These are phyloP conservation scores for Phytopythium ostracodes DNA, from an alignment of 352 stramenopile genomes.

Conservation along the genomic window DNA sequence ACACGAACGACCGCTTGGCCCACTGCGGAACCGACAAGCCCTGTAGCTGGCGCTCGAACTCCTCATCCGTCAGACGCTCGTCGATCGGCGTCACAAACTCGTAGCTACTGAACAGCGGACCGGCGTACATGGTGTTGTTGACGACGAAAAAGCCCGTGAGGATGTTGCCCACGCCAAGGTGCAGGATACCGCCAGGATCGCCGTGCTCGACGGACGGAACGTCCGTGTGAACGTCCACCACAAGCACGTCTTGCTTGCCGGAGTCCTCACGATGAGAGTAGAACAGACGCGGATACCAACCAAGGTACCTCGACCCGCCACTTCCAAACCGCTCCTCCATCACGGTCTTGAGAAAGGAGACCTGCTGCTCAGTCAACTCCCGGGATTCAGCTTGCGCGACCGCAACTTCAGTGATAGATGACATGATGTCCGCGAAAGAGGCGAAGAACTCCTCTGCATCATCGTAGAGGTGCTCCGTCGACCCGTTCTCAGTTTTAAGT, in stretches of 20 bases:
- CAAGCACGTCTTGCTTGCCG: conserved; percentile 23
- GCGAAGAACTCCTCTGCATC: background rate
- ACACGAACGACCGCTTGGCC: background rate
- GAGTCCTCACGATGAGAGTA: conserved; percentile 24
- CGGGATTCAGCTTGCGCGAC: conserved; percentile 3
- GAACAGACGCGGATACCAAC: conserved; percentile 34
- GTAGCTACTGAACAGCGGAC: conserved; percentile 32
- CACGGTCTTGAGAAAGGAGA: conserved; percentile 19
- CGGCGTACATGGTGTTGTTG: conserved; percentile 25
- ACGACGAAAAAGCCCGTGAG: conserved; percentile 27
- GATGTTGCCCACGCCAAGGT: conserved; percentile 23
- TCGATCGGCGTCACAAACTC: conserved; percentile 31
- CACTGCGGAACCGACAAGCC: background rate
- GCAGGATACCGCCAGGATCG: conserved; percentile 25
- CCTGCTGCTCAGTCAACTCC: conserved; percentile 8
- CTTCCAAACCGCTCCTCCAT: conserved; percentile 14
- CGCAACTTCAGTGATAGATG: conserved; percentile 11
- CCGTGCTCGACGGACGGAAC: conserved; percentile 21
- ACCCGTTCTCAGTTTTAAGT: background rate
- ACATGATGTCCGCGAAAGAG: conserved; percentile 12
- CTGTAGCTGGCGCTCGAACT: conserved; percentile 11
- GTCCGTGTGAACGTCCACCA: conserved; percentile 31
- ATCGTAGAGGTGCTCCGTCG: background rate
- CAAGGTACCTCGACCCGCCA: conserved; percentile 6
- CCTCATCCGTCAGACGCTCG: conserved; percentile 20